Conservation (phyloP, 768 basidiomycete genomes). For the Pleurotus djamor region DNA sequence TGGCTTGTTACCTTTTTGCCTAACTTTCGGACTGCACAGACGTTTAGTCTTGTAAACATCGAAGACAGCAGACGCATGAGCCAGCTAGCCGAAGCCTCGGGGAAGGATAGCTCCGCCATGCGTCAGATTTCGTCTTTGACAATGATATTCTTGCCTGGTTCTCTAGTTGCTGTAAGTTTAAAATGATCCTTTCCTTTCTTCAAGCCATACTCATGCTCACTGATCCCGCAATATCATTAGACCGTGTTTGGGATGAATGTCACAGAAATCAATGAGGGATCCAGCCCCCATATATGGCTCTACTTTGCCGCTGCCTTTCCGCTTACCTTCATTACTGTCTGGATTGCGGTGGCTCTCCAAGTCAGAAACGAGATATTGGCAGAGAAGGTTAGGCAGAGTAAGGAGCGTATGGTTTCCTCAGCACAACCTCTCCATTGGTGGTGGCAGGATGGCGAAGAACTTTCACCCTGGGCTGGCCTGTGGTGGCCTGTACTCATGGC, state of each 20-base stretch:
- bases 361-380: conserved; percentile 8
- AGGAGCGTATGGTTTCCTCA: not conserved
- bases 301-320: conserved; percentile 37
- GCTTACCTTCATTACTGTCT: conserved; percentile 39
- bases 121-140: conserved; percentile 57
- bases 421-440: not conserved
- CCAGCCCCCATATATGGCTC: conserved; percentile 28
- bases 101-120: conserved; percentile 40
- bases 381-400: not conserved
- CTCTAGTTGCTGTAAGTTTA: conserved; percentile 40
- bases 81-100: conserved; percentile 36
- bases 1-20: not conserved
- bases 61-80: conserved; percentile 43
- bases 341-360: conserved; percentile 46
- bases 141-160: conserved; percentile 60
- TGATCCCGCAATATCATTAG: conserved; percentile 16
- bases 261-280: conserved; percentile 24
- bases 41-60: conserved; percentile 46
- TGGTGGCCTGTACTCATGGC: conserved; percentile 2
- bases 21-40: conserved; percentile 20
- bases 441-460: not conserved
- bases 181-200: not conserved
- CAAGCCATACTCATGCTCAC: not conserved
- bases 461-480: not conserved
- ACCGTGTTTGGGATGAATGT: conserved; percentile 51